Evolutionary conservation across 2,329 filamentous ascomycete species (phyloP).

Genomic region (Alternaria sp.): DNA sequence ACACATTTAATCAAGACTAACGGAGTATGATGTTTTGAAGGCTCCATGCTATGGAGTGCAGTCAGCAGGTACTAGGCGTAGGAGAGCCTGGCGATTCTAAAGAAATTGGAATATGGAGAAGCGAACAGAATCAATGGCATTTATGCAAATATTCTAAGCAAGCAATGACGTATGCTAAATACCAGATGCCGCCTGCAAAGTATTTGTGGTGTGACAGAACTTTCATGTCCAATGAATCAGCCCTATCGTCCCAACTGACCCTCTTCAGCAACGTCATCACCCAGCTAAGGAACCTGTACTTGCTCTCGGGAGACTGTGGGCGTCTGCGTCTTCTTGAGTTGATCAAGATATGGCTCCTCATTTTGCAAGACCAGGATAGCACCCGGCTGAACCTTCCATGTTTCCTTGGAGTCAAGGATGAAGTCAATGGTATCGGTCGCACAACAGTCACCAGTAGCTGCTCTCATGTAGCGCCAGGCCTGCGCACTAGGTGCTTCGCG

Average conservation of each 20-base stretch:
- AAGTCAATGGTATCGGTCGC: conserved; percentile 5
- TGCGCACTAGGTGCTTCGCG: conserved; percentile 27
- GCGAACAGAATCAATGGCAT: background rate
- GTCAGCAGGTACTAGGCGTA: background rate
- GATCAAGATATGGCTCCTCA: background rate
- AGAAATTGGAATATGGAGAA: background rate
- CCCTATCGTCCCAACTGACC: background rate
- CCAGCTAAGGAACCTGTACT: background rate
- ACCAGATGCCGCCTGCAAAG: background rate
- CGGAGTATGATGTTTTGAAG: background rate
- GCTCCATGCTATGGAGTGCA: background rate
- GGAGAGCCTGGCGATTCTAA: background rate
- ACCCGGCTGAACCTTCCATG: conserved; percentile 8
- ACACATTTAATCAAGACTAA: background rate
- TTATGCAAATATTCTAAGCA: background rate
- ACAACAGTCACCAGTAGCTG: background rate
- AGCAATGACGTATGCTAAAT: background rate
- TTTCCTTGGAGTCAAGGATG: background rate
- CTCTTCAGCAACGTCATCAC: conserved; percentile 11
- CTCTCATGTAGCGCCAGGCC: conserved; percentile 25
- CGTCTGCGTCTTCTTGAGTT: background rate
- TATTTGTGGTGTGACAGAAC: background rate
- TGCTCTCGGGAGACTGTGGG: background rate
- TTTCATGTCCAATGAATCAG: background rate
- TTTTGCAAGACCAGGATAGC: conserved; percentile 2